Percentiles rank a stretch among this genome's conserved stretches.
Conservation (phyloP, 805 yeast species). For the Candida nonsorbophila region DNA sequence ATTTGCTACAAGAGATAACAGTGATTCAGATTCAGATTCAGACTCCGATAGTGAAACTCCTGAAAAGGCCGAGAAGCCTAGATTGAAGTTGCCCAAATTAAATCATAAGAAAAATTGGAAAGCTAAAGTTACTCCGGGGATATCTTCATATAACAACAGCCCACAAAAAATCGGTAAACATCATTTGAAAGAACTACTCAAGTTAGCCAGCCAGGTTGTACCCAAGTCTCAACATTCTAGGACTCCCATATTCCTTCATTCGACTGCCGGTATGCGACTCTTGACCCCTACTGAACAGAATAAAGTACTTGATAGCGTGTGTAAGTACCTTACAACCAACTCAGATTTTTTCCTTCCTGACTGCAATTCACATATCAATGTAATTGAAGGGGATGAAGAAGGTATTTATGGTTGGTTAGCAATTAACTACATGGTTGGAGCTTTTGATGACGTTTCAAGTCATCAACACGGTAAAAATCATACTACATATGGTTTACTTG, state of each 20-base stretch:
- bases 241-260: conserved; percentile 65
- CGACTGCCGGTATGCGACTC: conserved; percentile 65
- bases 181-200: conserved; percentile 46
- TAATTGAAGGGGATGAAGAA: conserved; percentile 61
- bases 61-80: conserved; percentile 7
- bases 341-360: conserved; percentile 56
- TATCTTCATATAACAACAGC: conserved; percentile 43
- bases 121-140: conserved; percentile 51
- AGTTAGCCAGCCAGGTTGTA: conserved; percentile 43
- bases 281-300: conserved; percentile 48
- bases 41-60: conserved; percentile 4
- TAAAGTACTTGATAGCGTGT: conserved; percentile 41
- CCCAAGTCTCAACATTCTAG: conserved; percentile 56
- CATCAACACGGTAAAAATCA: conserved; percentile 41
- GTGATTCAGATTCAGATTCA: conserved; percentile 6
- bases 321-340: conserved; percentile 42
- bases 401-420: conserved; percentile 68
- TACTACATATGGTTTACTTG: conserved; percentile 51
- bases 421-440: conserved; percentile 48
- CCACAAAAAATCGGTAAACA: conserved; percentile 49
- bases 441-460: conserved; percentile 30
- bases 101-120: conserved; percentile 40
- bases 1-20: conserved; percentile 7
- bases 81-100: conserved; percentile 22
- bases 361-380: conserved; percentile 53